Evolutionary conservation across 2,329 filamentous ascomycete genomes (phyloP).

Genomic region (Chaetomiaceae sp.): DNA sequence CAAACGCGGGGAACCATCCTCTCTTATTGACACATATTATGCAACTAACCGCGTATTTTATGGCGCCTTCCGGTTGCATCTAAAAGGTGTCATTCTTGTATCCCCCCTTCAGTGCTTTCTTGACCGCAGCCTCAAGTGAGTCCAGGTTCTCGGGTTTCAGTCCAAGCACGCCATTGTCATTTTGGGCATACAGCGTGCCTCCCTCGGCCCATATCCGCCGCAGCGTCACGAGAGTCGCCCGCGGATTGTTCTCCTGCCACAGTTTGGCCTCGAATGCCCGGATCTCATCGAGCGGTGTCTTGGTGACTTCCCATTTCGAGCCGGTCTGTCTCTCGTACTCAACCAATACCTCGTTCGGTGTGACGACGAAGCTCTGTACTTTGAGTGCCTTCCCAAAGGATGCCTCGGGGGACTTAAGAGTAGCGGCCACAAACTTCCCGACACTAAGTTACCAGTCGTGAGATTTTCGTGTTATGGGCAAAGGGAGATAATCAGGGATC

Average conservation of each 20-base stretch:
- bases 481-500: too few species aligned
- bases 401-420: conserved; percentile 52
- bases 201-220: conserved; percentile 70
- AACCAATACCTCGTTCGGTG: conserved; percentile 56
- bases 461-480: not conserved
- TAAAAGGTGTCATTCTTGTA: conserved; percentile 26
- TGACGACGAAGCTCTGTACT: conserved; percentile 68
- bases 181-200: conserved; percentile 64
- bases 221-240: conserved; percentile 55
- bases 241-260: conserved; percentile 50
- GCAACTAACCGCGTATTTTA: not conserved
- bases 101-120: conserved; percentile 24
- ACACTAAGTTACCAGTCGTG: conserved; percentile 44
- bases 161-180: conserved; percentile 60
- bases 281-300: conserved; percentile 51
- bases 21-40: too few species aligned
- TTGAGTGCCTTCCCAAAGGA: conserved; percentile 55
- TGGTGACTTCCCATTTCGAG: conserved; percentile 50
- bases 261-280: conserved; percentile 53
- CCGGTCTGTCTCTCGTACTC: conserved; percentile 66
- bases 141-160: conserved; percentile 47
- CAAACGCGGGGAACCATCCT: too few species aligned
- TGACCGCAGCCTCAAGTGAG: conserved; percentile 39
- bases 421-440: conserved; percentile 60
- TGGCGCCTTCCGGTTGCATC: too few species aligned